phyloP scores from a whole-genome alignment of 2,329 filamentous ascomycete genomes.

The Stemphylium vesicarium region DNA sequence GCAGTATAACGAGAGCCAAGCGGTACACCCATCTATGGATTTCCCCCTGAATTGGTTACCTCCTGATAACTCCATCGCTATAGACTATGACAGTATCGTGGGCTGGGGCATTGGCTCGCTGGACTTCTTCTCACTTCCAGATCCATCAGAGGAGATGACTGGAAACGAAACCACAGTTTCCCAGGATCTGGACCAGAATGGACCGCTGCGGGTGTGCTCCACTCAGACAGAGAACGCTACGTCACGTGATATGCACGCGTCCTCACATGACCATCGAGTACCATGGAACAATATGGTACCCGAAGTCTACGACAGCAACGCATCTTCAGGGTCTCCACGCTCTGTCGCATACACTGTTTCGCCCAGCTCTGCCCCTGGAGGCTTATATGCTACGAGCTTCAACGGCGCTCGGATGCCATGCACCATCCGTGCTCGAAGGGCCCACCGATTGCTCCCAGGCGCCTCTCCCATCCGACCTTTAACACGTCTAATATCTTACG shows the following conservation, averaged over 20 bases:
- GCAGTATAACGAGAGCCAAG: not conserved
- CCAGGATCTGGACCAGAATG: not conserved
- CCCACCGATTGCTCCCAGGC: slow-evolving; percentile 1
- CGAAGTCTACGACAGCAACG: not conserved
- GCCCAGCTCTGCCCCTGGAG: slow-evolving; percentile 7
- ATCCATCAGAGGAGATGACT: not conserved
- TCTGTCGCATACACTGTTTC: slow-evolving; percentile 4
- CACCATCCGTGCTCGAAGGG: slow-evolving; percentile 6
- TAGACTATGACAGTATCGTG: slow-evolving; percentile 16
- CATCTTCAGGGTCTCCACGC: not conserved
- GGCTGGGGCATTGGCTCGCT: slow-evolving; percentile 8
- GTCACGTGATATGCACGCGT: not conserved
- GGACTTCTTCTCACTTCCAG: slow-evolving; percentile 9
- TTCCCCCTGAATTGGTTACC: slow-evolving; percentile 19
- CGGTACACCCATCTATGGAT: not conserved
- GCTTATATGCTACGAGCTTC: slow-evolving; percentile 14
- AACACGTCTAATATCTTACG: not conserved
- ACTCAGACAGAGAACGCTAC: not conserved
- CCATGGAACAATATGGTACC: not conserved
- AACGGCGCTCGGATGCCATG: slow-evolving; percentile 16
- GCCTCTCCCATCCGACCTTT: slow-evolving; percentile 5
- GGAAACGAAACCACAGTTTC: not conserved
- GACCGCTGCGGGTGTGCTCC: not conserved
- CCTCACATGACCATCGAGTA: not conserved
- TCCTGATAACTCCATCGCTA: slow-evolving; percentile 8